These are phyloP conservation scores for Chrysosporium queenslandicum DNA, from an alignment of 2,329 filamentous ascomycete species.

Conservation along the genomic window DNA sequence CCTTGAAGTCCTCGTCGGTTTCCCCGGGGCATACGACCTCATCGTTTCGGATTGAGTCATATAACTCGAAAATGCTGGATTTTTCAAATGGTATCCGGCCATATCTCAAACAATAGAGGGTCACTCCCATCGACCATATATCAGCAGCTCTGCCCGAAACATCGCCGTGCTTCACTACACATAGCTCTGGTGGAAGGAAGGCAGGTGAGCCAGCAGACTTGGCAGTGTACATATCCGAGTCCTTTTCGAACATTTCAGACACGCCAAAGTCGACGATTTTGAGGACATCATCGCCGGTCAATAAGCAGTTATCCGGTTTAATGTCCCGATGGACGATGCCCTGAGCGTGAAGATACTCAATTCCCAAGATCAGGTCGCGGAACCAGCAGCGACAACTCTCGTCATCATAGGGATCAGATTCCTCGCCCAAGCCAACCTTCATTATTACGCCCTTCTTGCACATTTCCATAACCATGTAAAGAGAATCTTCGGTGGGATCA, in stretches of 20 bases:
- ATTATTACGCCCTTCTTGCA: conserved; percentile 97
- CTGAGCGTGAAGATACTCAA: conserved; percentile 91
- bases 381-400: conserved; percentile 87
- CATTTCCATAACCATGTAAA: conserved; percentile 99
- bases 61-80: conserved; percentile 70
- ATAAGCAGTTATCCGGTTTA: conserved; percentile 89
- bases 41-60: conserved; percentile 73
- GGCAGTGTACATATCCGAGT: conserved; percentile 74
- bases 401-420: conserved; percentile 68
- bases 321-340: conserved; percentile 94
- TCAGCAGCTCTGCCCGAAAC: conserved; percentile 84
- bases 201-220: conserved; percentile 93
- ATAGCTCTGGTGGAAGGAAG: conserved; percentile 88
- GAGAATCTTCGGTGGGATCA: conserved; percentile 85
- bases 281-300: conserved; percentile 84
- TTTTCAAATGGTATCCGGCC: conserved; percentile 80
- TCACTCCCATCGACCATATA: conserved; percentile 98
- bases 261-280: conserved; percentile 99
- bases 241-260: conserved; percentile 94
- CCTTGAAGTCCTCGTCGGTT: conserved; percentile 57
- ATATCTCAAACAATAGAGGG: conserved; percentile 83
- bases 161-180: conserved; percentile 72
- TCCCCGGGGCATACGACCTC: conserved; percentile 52
- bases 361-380: conserved; percentile 83
- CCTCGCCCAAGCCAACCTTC: conserved; percentile 82